These are phyloP conservation scores for Ustilago cynodontis DNA, from an alignment of 1,284 basidiomycete species.

Conservation along the genomic window DNA sequence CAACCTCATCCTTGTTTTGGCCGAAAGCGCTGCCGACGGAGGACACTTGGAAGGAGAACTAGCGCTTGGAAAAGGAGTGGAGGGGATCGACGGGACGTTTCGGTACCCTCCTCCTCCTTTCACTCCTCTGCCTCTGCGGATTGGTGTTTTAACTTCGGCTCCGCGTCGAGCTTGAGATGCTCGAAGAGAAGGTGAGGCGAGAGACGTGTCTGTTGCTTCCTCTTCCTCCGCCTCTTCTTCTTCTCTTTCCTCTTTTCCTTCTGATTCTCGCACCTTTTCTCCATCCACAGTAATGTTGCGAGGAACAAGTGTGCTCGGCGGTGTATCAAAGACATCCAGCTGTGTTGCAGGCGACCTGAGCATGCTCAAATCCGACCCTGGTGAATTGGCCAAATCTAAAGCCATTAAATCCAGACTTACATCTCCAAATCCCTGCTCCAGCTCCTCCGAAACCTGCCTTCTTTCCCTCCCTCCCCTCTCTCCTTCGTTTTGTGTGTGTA, in stretches of 20 bases:
- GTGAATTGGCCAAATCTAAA: slow-evolving; percentile 31
- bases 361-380: slow-evolving; percentile 31
- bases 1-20: slow-evolving; percentile 25
- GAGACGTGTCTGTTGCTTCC: slow-evolving; percentile 19
- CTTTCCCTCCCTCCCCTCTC: slow-evolving; percentile 8
- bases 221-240: slow-evolving; percentile 11
- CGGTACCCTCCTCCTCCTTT: too few relatives aligned
- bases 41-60: slow-evolving; percentile 20
- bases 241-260: neutral
- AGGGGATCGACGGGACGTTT: slow-evolving; percentile 20
- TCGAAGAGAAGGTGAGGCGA: slow-evolving; percentile 35
- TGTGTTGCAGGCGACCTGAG: slow-evolving; percentile 17
- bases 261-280: too few relatives aligned
- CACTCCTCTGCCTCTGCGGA: slow-evolving; percentile 6
- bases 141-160: slow-evolving; percentile 16
- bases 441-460: slow-evolving; percentile 29
- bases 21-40: slow-evolving; percentile 30
- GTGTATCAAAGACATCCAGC: slow-evolving; percentile 12
- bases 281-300: neutral
- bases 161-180: slow-evolving; percentile 16
- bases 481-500: slow-evolving; percentile 8
- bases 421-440: slow-evolving; percentile 33
- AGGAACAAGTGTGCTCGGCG: slow-evolving; percentile 13
- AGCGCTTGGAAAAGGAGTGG: slow-evolving; percentile 22
- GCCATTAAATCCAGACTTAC: slow-evolving; percentile 44